Conservation (phyloP, 2,329 filamentous ascomycete genomes). For the Daldinia sp. region DNA sequence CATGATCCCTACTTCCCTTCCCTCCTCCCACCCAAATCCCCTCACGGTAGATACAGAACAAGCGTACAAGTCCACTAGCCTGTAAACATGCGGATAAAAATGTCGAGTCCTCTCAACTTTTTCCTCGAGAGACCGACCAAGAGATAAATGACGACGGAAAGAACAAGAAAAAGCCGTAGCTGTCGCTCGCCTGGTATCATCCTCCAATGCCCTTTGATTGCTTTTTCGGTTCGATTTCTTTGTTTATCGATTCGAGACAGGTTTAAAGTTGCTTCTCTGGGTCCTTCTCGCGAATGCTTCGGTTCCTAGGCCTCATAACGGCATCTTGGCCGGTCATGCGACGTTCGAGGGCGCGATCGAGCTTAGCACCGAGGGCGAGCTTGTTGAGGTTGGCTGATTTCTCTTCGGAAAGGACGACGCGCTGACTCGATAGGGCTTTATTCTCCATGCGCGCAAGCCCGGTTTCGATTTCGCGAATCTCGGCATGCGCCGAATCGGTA, state of each 20-base stretch:
- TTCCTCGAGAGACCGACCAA: slow-evolving; percentile 8
- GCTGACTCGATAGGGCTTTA: slow-evolving; percentile 82
- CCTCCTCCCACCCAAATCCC: background rate
- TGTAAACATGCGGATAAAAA: slow-evolving; percentile 1
- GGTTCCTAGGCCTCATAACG: slow-evolving; percentile 72
- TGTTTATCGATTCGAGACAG: background rate
- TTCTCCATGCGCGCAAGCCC: slow-evolving; percentile 90
- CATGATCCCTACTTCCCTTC: too few relatives aligned
- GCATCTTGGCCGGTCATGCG: slow-evolving; percentile 91
- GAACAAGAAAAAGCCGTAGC: slow-evolving; percentile 4
- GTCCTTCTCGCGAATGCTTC: slow-evolving; percentile 45
- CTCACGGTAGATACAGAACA: background rate
- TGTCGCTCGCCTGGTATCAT: slow-evolving; percentile 33
- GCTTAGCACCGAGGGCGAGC: slow-evolving; percentile 86
- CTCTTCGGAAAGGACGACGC: slow-evolving; percentile 79
- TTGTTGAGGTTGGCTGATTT: slow-evolving; percentile 86
- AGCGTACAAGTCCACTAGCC: background rate
- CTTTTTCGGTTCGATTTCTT: background rate
- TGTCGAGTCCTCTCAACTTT: background rate
- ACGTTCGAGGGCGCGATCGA: slow-evolving; percentile 85
- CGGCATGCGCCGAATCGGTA: slow-evolving; percentile 63
- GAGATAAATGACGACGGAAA: slow-evolving; percentile 4
- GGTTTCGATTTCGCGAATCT: slow-evolving; percentile 75
- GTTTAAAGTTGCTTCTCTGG: slow-evolving; percentile 28
- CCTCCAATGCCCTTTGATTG: slow-evolving; percentile 8